Percentiles rank a stretch among this genome's conserved stretches.
These are phyloP conservation scores for Ustilago loliicola DNA, from an alignment of 1,284 basidiomycete species.

Conservation along the genomic window DNA sequence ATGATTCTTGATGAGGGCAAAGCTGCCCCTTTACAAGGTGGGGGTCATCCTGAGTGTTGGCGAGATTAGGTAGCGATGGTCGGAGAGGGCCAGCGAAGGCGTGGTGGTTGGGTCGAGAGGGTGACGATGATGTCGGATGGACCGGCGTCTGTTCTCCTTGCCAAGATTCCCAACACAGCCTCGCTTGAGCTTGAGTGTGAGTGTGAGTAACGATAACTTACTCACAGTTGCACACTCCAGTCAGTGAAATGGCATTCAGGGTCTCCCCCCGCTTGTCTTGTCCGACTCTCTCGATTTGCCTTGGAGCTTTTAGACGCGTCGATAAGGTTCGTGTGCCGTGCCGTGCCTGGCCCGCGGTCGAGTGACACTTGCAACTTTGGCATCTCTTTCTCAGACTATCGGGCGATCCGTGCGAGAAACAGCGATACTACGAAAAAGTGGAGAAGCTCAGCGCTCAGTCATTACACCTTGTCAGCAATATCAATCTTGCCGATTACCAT, in stretches of 20 bases:
- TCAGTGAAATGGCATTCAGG: background rate
- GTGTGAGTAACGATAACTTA: background rate
- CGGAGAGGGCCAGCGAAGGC: background rate
- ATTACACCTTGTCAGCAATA: background rate
- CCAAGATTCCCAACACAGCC: slow-evolving; percentile 1
- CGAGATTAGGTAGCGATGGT: slow-evolving; percentile 3
- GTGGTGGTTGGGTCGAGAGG: background rate
- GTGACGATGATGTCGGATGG: background rate
- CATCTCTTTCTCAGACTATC: background rate
- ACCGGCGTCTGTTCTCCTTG: background rate
- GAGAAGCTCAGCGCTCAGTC: background rate
- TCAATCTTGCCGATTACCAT: background rate
- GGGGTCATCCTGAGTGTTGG: background rate
- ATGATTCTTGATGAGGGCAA: background rate
- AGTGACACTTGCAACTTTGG: background rate
- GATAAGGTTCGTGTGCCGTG: background rate
- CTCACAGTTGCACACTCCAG: background rate
- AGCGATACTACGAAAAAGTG: background rate
- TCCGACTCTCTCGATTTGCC: background rate
- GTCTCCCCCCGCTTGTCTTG: background rate
- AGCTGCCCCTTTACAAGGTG: background rate
- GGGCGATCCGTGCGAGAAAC: slow-evolving; percentile 12
- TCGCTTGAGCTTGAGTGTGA: background rate
- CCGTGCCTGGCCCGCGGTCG: background rate
- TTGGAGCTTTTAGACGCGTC: background rate